Evolutionary conservation across 345 rosid genomes (phyloP).

Genomic region (Gossypium stocksii): DNA sequence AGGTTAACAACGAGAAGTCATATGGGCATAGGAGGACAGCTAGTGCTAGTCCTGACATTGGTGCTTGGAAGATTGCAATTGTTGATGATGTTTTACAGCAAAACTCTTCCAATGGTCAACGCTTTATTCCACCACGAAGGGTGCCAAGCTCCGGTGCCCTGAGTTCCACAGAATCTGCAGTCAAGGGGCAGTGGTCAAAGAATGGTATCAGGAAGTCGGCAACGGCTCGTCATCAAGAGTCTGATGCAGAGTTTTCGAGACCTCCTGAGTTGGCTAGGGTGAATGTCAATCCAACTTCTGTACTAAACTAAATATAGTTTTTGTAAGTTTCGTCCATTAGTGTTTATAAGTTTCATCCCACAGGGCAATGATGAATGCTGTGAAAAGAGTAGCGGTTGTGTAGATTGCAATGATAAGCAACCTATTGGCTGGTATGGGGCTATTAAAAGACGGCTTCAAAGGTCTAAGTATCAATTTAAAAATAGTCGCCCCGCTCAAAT

Average conservation of each 20-base stretch:
- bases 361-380: slow-evolving; percentile 54
- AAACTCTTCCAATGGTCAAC: slow-evolving; percentile 32
- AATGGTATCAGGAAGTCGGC: slow-evolving; percentile 60
- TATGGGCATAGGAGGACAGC: slow-evolving; percentile 75
- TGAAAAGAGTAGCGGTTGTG: slow-evolving; percentile 62
- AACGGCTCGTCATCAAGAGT: slow-evolving; percentile 49
- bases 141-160: slow-evolving; percentile 67
- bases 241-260: slow-evolving; percentile 41
- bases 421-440: slow-evolving; percentile 90
- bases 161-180: slow-evolving; percentile 43
- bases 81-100: slow-evolving; percentile 32
- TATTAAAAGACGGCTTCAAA: slow-evolving; percentile 67
- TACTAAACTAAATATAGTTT: neutral
- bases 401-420: slow-evolving; percentile 67
- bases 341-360: slow-evolving; percentile 16
- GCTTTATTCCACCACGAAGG: slow-evolving; percentile 48
- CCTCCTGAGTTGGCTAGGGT: slow-evolving; percentile 53
- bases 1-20: slow-evolving; percentile 29
- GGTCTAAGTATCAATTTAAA: slow-evolving; percentile 77
- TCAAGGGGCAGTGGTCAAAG: slow-evolving; percentile 49
- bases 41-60: slow-evolving; percentile 64
- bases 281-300: slow-evolving; percentile 17
- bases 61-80: slow-evolving; percentile 62
- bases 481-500: slow-evolving; percentile 52
- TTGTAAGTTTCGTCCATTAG: neutral